Evolutionary conservation across 2,329 filamentous ascomycete genomes (phyloP), one percentile per base, ranked within the genome.

Genomic region (Aureobasidium namibiae): DNA sequence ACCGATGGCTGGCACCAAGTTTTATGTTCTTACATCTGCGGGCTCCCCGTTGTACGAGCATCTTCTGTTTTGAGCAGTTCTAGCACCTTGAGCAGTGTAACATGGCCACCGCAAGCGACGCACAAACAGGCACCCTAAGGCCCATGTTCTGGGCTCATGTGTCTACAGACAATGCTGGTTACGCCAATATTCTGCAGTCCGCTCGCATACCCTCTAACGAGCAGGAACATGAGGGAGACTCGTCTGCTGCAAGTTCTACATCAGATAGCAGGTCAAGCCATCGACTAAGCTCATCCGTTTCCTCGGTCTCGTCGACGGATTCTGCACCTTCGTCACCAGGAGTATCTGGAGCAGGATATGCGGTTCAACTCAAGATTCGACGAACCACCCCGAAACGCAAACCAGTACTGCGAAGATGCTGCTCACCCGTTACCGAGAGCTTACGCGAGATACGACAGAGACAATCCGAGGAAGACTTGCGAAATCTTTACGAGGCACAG

Each of bases 401-500:
- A 42, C 59, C 59, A 21, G 26, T 18, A 13, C 23, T 70, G 2
- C 61, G 65, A n/a, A 63, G 67, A 38, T 65, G 62, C 41, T 61
- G 60, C 1, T 67, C 68, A 42, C 68, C 68, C 3, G 62, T 63
- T 23, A 48, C 24, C 11, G 59, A 48, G 23, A 56, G 67, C 8
- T 59, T 71, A 26, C 65, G 69, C 31, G 68, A 70, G 13, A 61
- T 70, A 21, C 59, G 68, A n/a, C 60, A 65, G 10, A 63, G 64
- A 53, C 59, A 67, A 24, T 70, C 68, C 3, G 69, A 70, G 26
- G 67, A 67, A 56, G 59, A 61, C 39, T 60, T 71, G 31, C 65
- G 67, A 41, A 60, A 56, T 9, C 57, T 68, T 18, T 71, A 71
- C 48, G 69, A 71, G 60, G 58, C 62, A 21, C 68, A 70, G 59